A percentile compares a stretch with the other conserved stretches of the same genome.
These are phyloP conservation scores for Trypanosoma mega DNA, from an alignment of 208 protist genomes.

Conservation along the genomic window DNA sequence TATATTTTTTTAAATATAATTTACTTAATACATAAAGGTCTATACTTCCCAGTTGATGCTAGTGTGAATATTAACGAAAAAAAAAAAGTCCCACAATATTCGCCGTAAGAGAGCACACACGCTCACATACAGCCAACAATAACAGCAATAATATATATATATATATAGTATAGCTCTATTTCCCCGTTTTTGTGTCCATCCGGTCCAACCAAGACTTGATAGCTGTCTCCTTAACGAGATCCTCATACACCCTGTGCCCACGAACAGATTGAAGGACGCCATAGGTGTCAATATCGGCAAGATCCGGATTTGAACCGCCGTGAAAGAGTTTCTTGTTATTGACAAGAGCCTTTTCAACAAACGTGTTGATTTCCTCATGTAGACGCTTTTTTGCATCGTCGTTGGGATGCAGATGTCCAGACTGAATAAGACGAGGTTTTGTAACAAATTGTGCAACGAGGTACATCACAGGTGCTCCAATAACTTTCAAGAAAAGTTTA, in stretches of 20 bases:
- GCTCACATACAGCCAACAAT: conserved; percentile 8
- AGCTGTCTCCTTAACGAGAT: conserved; percentile 60
- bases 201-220: conserved; percentile 62
- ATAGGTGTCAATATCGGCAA: conserved; percentile 88
- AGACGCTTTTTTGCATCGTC: conserved; percentile 59
- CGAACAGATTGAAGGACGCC: conserved; percentile 86
- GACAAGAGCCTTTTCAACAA: conserved; percentile 56
- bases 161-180: conserved; percentile 20
- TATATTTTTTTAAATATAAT: neutral
- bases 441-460: conserved; percentile 76
- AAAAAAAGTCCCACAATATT: conserved; percentile 6
- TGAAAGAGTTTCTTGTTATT: conserved; percentile 74
- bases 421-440: conserved; percentile 65
- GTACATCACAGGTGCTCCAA: conserved; percentile 91
- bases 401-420: conserved; percentile 51
- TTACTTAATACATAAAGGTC: neutral
- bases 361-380: conserved; percentile 70
- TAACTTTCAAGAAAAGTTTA: conserved; percentile 89
- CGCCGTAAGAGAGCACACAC: conserved; percentile 2
- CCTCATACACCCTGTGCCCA: conserved; percentile 81
- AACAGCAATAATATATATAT: conserved; percentile 3
- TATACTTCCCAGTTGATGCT: no score
- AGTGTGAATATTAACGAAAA: neutral
- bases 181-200: conserved; percentile 50
- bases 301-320: conserved; percentile 79